These are phyloP conservation scores for Stachybotrys chartarum DNA, from an alignment of 2,329 filamentous ascomycete species.

Conservation along the genomic window DNA sequence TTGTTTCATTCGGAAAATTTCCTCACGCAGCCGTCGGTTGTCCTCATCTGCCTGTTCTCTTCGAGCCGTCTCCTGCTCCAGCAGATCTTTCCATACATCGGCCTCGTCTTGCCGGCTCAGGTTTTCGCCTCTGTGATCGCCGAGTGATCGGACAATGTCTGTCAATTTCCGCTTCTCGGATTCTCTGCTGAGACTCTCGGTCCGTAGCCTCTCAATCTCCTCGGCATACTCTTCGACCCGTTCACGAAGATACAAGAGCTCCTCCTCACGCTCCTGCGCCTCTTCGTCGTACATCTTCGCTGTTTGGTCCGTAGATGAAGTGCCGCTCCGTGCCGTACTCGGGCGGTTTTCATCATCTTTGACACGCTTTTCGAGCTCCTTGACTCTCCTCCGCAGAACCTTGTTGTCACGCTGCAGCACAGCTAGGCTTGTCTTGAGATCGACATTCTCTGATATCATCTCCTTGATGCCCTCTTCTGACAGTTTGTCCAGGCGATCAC, in stretches of 20 bases:
- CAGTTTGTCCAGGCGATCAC: constrained; percentile 83
- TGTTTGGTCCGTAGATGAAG: constrained; percentile 51
- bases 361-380: constrained; percentile 78
- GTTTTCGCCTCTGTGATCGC: constrained; percentile 40
- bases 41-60: constrained; percentile 89
- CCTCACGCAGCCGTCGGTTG: constrained; percentile 74
- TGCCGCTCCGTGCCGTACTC: constrained; percentile 48
- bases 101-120: constrained; percentile 54
- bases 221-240: constrained; percentile 76
- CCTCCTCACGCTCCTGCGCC: constrained; percentile 69
- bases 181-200: constrained; percentile 72
- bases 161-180: constrained; percentile 80
- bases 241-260: constrained; percentile 78
- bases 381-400: constrained; percentile 68
- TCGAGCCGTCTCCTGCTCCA: constrained; percentile 84
- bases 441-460: constrained; percentile 96
- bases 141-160: constrained; percentile 61
- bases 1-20: constrained; percentile 67
- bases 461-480: constrained; percentile 96
- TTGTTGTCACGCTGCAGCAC: constrained; percentile 90
- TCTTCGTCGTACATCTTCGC: constrained; percentile 51
- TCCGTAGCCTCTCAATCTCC: constrained; percentile 74
- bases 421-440: constrained; percentile 83
- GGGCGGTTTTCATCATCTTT: constrained; percentile 58
- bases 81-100: constrained; percentile 91